Evolutionary conservation across 2,329 filamentous ascomycete species (phyloP).

Genomic region (Ceratocystis colombiana): DNA sequence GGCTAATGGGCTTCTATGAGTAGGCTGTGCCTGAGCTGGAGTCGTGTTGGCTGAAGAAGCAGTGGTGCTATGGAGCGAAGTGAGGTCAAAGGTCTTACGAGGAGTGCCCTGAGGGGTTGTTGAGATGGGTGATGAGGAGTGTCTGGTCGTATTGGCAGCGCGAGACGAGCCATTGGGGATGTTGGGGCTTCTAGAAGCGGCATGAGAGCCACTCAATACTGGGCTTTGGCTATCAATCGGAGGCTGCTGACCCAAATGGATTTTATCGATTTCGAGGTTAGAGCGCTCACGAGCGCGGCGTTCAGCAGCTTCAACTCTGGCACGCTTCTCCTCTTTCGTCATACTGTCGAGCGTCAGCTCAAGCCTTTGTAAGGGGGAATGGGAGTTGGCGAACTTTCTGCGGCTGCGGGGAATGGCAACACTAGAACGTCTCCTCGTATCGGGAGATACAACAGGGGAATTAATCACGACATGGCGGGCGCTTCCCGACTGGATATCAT

Average conservation of each 20-base stretch:
- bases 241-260: constrained; percentile 20
- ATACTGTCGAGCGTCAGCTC: constrained; percentile 85
- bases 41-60: constrained; percentile 5
- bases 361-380: constrained; percentile 85
- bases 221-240: constrained; percentile 23
- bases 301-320: constrained; percentile 74
- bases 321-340: constrained; percentile 90
- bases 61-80: background rate
- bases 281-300: constrained; percentile 55
- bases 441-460: constrained; percentile 20
- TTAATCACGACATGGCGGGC: constrained; percentile 19
- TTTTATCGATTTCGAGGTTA: constrained; percentile 33
- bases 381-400: constrained; percentile 58
- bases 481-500: constrained; percentile 16
- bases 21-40: constrained; percentile 16
- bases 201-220: background rate
- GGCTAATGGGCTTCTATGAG: constrained; percentile 15
- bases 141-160: constrained; percentile 16
- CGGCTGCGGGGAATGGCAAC: constrained; percentile 22
- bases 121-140: constrained; percentile 13
- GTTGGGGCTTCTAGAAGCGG: background rate
- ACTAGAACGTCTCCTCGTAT: constrained; percentile 21
- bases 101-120: constrained; percentile 21
- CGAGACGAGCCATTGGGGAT: background rate
- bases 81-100: background rate